A percentile compares a stretch with the other conserved stretches of the same genome.
Conservation (phyloP, 1,284 basidiomycete genomes). For the Abortiporus biennis region DNA sequence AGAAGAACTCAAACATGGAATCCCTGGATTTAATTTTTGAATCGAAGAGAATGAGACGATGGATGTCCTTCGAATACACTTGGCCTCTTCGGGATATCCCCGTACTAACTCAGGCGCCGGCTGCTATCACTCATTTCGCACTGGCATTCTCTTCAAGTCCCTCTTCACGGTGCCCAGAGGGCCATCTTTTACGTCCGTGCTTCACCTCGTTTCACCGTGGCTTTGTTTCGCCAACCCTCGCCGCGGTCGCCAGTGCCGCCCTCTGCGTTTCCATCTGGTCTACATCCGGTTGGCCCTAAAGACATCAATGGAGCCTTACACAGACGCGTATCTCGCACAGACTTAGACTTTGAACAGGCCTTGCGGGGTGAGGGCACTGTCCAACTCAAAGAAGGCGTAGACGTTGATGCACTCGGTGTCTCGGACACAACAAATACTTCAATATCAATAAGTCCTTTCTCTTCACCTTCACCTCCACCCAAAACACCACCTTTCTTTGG, state of each 20-base stretch:
- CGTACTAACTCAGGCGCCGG: background rate
- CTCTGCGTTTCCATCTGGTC: slow-evolving; percentile 44
- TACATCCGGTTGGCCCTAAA: slow-evolving; percentile 49
- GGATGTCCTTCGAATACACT: background rate
- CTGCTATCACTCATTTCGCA: background rate
- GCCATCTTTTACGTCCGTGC: slow-evolving; percentile 3
- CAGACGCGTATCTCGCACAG: slow-evolving; percentile 51
- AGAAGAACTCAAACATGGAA: too few relatives aligned
- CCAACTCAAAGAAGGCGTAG: slow-evolving; percentile 57
- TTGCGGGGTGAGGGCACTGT: slow-evolving; percentile 60
- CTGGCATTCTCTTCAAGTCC: background rate
- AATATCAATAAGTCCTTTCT: slow-evolving; percentile 18
- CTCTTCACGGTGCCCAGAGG: background rate
- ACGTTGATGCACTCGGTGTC: slow-evolving; percentile 59
- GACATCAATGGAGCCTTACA: slow-evolving; percentile 35
- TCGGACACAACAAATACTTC: slow-evolving; percentile 29
- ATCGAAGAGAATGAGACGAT: background rate
- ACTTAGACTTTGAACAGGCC: slow-evolving; percentile 75
- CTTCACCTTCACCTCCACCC: slow-evolving; percentile 18
- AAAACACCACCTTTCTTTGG: slow-evolving; percentile 24
- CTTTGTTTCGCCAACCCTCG: slow-evolving; percentile 30
- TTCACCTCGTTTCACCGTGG: slow-evolving; percentile 18
- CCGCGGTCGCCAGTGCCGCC: slow-evolving; percentile 42
- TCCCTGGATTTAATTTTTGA: background rate
- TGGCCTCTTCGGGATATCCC: background rate